Evolutionary conservation across 768 basidiomycete species (phyloP), one percentile per base, ranked within the genome.

Genomic region (Pleurotus citrinopileatus): DNA sequence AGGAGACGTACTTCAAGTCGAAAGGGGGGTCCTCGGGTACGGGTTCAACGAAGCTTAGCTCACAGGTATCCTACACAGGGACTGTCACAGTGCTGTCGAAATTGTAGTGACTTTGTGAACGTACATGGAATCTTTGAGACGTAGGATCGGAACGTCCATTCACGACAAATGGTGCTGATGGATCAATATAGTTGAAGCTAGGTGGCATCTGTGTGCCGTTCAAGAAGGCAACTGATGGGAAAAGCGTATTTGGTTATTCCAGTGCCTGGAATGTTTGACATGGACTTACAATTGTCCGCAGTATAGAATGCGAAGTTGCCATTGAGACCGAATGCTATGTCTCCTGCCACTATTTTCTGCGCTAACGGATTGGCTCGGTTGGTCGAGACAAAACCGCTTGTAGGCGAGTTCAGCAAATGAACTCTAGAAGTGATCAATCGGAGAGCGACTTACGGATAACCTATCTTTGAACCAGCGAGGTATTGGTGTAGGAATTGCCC

Each of bases 401-500:
- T 52, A 20, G 38, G 51, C 36, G 36, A 52, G 25, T 27, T 51
- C 9, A 42, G 10, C 28, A 13, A 32, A 19, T 20, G 23, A 27
- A 13, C 17, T 8, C 17, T 13, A 29, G 10, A 15, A 40, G 0
- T 10, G 36, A 4, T 5, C 25, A 29, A 6, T 38, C 19, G 10
- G 13, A n/a, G 13, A 17, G n/a, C 37, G 5, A 70, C 80, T 43
- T 58, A 84, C 81, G 80, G 74, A 56, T 78, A 77, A 2, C 76
- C 79, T 32, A 80, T 67, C 20, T 71, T 65, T 0, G 71, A 69
- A 6, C 82, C 84, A 5, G 76, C 73, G 20, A 87, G 72, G 61
- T 73, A 83, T 47, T 75, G 74, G 58, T 83, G 81, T 40, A 87
- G 67, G 70, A 83, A 85, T 34, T 79, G 73, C 2, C 82, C 83